Evolutionary conservation across 1,284 basidiomycete species (phyloP), one percentile per base, ranked within the genome.

Genomic region (Cryptococcus sp.): DNA sequence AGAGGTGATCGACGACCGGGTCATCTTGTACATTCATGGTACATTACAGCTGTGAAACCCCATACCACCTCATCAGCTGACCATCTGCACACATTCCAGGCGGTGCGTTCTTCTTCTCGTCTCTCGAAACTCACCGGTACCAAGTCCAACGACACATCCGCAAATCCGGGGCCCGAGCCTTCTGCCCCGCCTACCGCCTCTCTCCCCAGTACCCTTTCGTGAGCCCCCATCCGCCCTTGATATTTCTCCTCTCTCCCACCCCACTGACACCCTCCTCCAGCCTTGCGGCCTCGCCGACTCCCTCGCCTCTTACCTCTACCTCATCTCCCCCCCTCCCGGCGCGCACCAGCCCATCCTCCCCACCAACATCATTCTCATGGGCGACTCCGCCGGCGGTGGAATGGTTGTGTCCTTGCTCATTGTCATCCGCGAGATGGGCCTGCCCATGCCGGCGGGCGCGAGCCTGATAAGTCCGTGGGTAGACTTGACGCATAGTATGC

Each of bases 121-220:
- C 59, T 11, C 50, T 67, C 16, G 70, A 73, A 55, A 64, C 65
- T 37, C 64, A 65, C 57, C 86, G 89, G 64, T 87, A 91, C 64
- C 86, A 85, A 66, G 85, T 93, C 37, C 89, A 92, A 71, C 83
- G 91, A n/a, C 85, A 87, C 70, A 91, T 91, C 3, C 84, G 91
- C 24, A 94, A 94, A 77, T 89, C 89, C 57, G 90, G 87, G 58
- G 91, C 90, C 0, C 83, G 91, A 37, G 88, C 70, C 39, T 61
- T 76, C 85, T 89, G 88, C 44, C 83, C 93, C 53, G 88, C 90
- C 64, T 95, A 95, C 73, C 85, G 91, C 35, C 81, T 93, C 12
- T 85, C 92, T 12, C 93, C 92, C 1, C 91, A 95, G 76, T 95
- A 93, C 63, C 94, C 94, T 0, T 98, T 97, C 91, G 24, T 97